Evolutionary conservation across 768 basidiomycete species (phyloP).

Genomic region (Russula compacta): DNA sequence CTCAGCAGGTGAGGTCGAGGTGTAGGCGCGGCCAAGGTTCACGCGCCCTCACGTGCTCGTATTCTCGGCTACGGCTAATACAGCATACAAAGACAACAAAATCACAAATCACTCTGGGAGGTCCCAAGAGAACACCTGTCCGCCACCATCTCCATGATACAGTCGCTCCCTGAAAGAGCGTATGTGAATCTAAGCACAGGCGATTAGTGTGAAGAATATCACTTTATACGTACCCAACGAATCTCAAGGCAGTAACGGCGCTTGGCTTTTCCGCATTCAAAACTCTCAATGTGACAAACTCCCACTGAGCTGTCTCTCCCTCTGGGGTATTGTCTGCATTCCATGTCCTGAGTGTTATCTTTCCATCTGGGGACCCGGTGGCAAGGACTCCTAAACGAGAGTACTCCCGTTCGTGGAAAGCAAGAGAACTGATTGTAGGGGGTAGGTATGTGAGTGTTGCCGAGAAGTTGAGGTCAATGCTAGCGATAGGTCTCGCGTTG

Average conservation of each 20-base stretch:
- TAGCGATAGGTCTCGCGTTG: conserved; percentile 72
- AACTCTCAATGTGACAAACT: conserved; percentile 58
- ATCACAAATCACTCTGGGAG: conserved; percentile 35
- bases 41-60: conserved; percentile 1
- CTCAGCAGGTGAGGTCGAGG: neutral
- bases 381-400: conserved; percentile 71
- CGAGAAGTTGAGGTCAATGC: conserved; percentile 48
- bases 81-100: neutral
- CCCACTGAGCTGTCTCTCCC: conserved; percentile 63
- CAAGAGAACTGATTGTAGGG: conserved; percentile 60
- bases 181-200: neutral
- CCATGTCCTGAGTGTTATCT: conserved; percentile 78
- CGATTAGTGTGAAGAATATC: neutral
- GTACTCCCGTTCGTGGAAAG: conserved; percentile 87
- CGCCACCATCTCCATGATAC: conserved; percentile 57
- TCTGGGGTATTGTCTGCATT: conserved; percentile 63
- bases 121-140: conserved; percentile 49
- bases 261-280: conserved; percentile 46
- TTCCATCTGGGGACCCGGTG: conserved; percentile 66
- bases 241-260: conserved; percentile 65
- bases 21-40: neutral
- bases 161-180: conserved; percentile 39
- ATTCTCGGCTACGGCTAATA: neutral
- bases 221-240: conserved; percentile 51
- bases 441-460: conserved; percentile 35